These are phyloP conservation scores for Phaffia australis DNA, from an alignment of 768 basidiomycete genomes.

Conservation along the genomic window DNA sequence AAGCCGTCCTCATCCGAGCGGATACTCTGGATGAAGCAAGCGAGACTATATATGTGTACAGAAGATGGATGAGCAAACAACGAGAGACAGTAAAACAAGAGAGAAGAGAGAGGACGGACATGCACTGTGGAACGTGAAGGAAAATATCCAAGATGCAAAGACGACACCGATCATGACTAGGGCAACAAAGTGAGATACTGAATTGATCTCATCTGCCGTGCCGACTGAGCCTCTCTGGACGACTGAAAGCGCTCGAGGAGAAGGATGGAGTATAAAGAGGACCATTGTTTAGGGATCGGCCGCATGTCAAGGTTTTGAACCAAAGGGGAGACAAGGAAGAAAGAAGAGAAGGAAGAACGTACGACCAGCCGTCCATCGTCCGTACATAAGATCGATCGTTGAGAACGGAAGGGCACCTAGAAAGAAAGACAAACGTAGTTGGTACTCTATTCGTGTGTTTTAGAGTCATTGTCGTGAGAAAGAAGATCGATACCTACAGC, in stretches of 20 bases:
- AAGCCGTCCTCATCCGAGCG: slow-evolving; percentile 21
- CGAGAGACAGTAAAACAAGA: not conserved
- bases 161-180: slow-evolving; percentile 8
- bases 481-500: not conserved
- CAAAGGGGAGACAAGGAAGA: too few species aligned
- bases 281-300: too few species aligned
- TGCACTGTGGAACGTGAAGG: not conserved
- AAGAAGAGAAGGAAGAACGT: too few species aligned
- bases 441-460: not conserved
- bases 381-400: slow-evolving; percentile 17
- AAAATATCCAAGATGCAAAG: slow-evolving; percentile 5
- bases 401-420: slow-evolving; percentile 16
- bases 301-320: too few species aligned
- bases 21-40: slow-evolving; percentile 12
- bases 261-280: too few species aligned
- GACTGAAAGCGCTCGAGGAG: too few species aligned
- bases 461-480: too few species aligned
- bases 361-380: slow-evolving; percentile 14
- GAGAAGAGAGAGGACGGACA: not conserved
- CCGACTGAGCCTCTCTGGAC: not conserved
- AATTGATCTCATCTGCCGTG: not conserved
- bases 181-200: not conserved
- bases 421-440: not conserved
- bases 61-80: not conserved
- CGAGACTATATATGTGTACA: not conserved